Conservation (phyloP, 805 yeast genomes). For the Candida caryicola region DNA sequence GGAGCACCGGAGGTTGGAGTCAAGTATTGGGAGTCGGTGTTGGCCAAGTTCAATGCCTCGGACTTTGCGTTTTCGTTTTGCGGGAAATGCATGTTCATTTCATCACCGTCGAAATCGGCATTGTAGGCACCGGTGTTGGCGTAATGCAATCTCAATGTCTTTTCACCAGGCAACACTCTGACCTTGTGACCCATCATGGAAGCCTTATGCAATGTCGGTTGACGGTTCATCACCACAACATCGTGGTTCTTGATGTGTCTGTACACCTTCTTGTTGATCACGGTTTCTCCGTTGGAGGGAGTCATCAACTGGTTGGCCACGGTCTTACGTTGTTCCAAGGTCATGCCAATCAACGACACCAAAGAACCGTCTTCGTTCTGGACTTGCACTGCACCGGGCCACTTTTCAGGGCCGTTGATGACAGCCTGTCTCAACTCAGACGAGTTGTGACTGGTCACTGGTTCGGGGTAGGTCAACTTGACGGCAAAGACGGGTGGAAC, state of each 20-base stretch:
- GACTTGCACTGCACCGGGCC: constrained; percentile 98
- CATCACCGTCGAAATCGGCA: constrained; percentile 99
- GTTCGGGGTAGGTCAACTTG: constrained; percentile 96
- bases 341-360: constrained; percentile 82
- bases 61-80: constrained; percentile 97
- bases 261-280: constrained; percentile 85
- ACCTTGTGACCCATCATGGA: constrained; percentile 99
- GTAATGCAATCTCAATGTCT: constrained; percentile 92
- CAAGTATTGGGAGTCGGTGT: constrained; percentile 94
- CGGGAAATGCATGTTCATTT: constrained; percentile 99
- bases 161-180: constrained; percentile 94
- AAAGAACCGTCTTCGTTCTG: constrained; percentile 93
- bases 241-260: constrained; percentile 94
- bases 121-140: constrained; percentile 99
- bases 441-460: constrained; percentile 89
- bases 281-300: constrained; percentile 64
- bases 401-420: constrained; percentile 92
- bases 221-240: constrained; percentile 97
- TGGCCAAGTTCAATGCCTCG: constrained; percentile 91
- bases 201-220: constrained; percentile 97
- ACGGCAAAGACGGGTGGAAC: constrained; percentile 98
- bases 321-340: constrained; percentile 90
- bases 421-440: constrained; percentile 91
- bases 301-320: constrained; percentile 92
- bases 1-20: constrained; percentile 99